Evolutionary conservation across 2,329 filamentous ascomycete genomes (phyloP), one percentile per base, ranked within the genome.

Genomic region (Paraphaeosphaeria sporulosa): DNA sequence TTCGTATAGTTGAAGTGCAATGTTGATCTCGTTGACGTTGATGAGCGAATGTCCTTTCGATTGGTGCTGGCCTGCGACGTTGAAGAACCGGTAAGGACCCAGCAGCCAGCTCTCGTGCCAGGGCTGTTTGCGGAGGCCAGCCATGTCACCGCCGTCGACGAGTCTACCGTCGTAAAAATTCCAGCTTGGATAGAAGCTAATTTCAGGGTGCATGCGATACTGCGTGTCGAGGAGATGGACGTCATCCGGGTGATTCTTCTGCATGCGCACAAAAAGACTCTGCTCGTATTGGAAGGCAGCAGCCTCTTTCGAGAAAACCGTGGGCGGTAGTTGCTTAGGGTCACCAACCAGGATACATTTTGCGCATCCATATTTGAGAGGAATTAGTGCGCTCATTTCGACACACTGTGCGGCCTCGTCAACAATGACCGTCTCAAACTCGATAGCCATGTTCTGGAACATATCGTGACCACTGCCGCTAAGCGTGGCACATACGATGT

Each of bases 131-230:
- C 95, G 90, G 55, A 96, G 82, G 57, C 81, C 83, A 3, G 85
- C 88, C 94, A 98, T 98, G 66, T 91, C 86, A 61, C 86, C 86
- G 25, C 96, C 95, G 76, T 99, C 93, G 64, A 94, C 83, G 12
- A 99, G 86, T 64, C 89, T 87, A 30, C 92, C 89, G 74, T 98
- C 93, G 80, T 99, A 99, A 80, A 99, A 99, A 54, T 94, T 90
- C 68, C 86, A 83, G 76, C 93, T 97, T 1, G 96, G 95, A 77
- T 97, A 99, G 55, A 83, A 78, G 77, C 93, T 97, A 75, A 99
- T 99, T 67, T 95, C 92, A 0, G 96, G 95, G 80, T 99, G 95
- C 96, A 99, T 99, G 79, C 95, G 95, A 76, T 99, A 99, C 75
- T 99, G 95, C 58, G 91, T 95, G 74, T 98, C 94, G n/a, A 99